These are phyloP conservation scores for Erucastrum elatum DNA, from an alignment of 345 rosid genomes.

Conservation along the genomic window DNA sequence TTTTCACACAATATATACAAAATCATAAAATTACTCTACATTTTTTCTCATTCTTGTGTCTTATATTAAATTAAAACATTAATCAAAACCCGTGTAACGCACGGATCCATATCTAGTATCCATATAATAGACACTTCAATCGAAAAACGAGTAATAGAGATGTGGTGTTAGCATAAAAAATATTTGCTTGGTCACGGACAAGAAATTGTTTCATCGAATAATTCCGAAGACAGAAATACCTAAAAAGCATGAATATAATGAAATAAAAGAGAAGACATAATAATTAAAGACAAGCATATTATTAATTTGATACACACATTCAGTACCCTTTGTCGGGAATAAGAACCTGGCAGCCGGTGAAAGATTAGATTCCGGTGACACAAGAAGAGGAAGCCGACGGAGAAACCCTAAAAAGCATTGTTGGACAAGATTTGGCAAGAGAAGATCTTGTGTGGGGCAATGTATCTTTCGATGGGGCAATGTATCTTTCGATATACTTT, in stretches of 20 bases:
- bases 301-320: slow-evolving; percentile 12
- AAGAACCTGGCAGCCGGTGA: slow-evolving; percentile 14
- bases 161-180: not conserved
- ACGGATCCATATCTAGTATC: too few relatives aligned
- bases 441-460: slow-evolving; percentile 41
- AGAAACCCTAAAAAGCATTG: slow-evolving; percentile 20
- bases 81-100: too few relatives aligned
- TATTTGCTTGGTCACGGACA: slow-evolving; percentile 6
- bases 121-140: not conserved
- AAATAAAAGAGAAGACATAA: slow-evolving; percentile 32
- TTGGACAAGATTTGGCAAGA: slow-evolving; percentile 33
- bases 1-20: too few relatives aligned
- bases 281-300: slow-evolving; percentile 24
- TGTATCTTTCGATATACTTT: slow-evolving; percentile 39
- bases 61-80: too few relatives aligned
- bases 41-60: too few relatives aligned
- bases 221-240: slow-evolving; percentile 26
- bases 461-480: slow-evolving; percentile 38
- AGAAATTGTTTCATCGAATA: slow-evolving; percentile 20
- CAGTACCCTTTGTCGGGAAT: slow-evolving; percentile 39
- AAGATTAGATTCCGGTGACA: slow-evolving; percentile 25
- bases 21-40: too few relatives aligned
- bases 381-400: slow-evolving; percentile 26
- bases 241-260: slow-evolving; percentile 33
- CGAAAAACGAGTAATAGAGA: not conserved